Evolutionary conservation across 345 rosid species (phyloP).

Genomic region (Hypericum perforatum): DNA sequence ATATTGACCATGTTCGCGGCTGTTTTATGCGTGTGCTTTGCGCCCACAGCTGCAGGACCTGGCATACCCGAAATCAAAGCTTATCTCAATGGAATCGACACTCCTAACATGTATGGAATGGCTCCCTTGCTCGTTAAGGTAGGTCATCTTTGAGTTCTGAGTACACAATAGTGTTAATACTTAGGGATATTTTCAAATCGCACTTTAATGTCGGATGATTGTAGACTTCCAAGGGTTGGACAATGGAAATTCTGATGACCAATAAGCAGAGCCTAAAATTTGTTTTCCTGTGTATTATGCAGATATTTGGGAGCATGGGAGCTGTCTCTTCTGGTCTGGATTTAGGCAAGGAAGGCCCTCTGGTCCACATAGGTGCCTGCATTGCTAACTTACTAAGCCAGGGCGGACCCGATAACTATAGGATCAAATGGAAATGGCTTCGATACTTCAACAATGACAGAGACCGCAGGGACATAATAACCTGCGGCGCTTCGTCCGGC

Average conservation of each 20-base stretch:
- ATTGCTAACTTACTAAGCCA: slow-evolving; percentile 81
- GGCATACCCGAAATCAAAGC: slow-evolving; percentile 97
- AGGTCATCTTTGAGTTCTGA: not conserved
- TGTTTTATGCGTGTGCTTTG: slow-evolving; percentile 66
- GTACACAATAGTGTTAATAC: too few relatives aligned
- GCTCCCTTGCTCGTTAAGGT: slow-evolving; percentile 81
- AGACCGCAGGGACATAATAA: slow-evolving; percentile 80
- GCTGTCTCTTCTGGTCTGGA: slow-evolving; percentile 86
- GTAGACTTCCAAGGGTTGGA: too few relatives aligned
- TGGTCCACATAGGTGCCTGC: slow-evolving; percentile 84
- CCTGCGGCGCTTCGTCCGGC: slow-evolving; percentile 82
- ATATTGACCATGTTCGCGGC: slow-evolving; percentile 52
- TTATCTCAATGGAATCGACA: slow-evolving; percentile 89
- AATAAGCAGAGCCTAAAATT: not conserved
- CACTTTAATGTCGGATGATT: too few relatives aligned
- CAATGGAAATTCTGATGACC: too few relatives aligned
- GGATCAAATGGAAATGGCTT: slow-evolving; percentile 73
- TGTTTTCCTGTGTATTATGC: not conserved
- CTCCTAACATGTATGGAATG: slow-evolving; percentile 85
- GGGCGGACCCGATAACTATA: slow-evolving; percentile 73
- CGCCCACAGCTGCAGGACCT: slow-evolving; percentile 95
- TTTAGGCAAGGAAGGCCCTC: slow-evolving; percentile 87
- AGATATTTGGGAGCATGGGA: slow-evolving; percentile 89
- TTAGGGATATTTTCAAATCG: too few relatives aligned
- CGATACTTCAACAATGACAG: slow-evolving; percentile 92